A percentile compares a stretch with the other conserved stretches of the same genome.
These are phyloP conservation scores for Lepiota brunneoincarnata DNA, from an alignment of 768 basidiomycete species.

Conservation along the genomic window DNA sequence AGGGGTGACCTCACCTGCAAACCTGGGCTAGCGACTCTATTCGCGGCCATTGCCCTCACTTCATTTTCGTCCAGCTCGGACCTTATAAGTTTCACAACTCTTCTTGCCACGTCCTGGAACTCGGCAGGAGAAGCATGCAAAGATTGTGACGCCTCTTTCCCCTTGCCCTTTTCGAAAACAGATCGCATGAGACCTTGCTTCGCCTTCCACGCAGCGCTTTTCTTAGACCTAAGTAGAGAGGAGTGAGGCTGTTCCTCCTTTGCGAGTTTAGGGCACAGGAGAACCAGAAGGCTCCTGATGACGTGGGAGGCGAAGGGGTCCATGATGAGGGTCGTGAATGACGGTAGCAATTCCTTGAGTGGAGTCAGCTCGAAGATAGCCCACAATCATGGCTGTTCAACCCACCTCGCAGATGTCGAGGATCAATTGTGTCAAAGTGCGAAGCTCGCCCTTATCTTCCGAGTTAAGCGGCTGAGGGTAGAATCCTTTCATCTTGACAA, in stretches of 20 bases:
- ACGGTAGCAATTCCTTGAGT: constrained; percentile 66
- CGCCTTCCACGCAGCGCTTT: constrained; percentile 78
- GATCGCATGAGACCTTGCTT: constrained; percentile 81
- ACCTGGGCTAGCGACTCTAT: constrained; percentile 74
- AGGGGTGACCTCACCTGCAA: constrained; percentile 52
- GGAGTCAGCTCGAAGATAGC: not conserved
- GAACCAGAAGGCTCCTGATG: constrained; percentile 70
- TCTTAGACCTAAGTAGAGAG: constrained; percentile 70
- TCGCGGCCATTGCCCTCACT: constrained; percentile 71
- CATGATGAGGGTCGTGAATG: constrained; percentile 63
- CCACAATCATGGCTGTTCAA: constrained; percentile 11
- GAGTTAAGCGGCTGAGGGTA: constrained; percentile 45
- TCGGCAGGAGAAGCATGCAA: constrained; percentile 35
- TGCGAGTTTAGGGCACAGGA: constrained; percentile 63
- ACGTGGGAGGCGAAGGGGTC: constrained; percentile 93
- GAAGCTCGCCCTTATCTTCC: constrained; percentile 61
- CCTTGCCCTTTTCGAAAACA: constrained; percentile 53
- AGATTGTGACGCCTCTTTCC: constrained; percentile 29
- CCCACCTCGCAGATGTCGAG: constrained; percentile 63
- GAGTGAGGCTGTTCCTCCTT: constrained; percentile 34
- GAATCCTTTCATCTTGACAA: constrained; percentile 49
- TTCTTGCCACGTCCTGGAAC: constrained; percentile 44
- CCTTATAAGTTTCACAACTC: constrained; percentile 50
- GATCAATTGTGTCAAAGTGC: constrained; percentile 60
- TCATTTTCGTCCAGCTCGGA: constrained; percentile 64